Conservation (phyloP, 2,329 filamentous ascomycete species). For the Penicillium janthinellum region DNA sequence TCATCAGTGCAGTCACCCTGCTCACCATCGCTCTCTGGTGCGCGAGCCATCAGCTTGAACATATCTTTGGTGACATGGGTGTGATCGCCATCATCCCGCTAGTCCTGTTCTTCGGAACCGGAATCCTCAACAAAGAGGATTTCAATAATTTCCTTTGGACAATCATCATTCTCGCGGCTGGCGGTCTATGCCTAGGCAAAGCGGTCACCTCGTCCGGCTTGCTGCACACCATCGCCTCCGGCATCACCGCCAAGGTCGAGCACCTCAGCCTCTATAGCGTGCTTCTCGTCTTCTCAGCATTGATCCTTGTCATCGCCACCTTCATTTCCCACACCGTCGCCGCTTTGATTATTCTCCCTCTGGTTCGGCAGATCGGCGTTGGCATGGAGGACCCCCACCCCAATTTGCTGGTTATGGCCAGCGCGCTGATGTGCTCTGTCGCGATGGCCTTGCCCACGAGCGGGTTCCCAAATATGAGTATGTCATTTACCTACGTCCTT, state of each 20-base stretch:
- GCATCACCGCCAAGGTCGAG: slow-evolving; percentile 73
- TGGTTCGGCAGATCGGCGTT: slow-evolving; percentile 82
- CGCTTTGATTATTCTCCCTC: slow-evolving; percentile 87
- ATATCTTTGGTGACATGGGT: slow-evolving; percentile 94
- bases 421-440: slow-evolving; percentile 95
- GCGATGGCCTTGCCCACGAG: slow-evolving; percentile 95
- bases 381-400: slow-evolving; percentile 88
- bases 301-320: slow-evolving; percentile 91
- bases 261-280: slow-evolving; percentile 83
- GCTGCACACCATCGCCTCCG: slow-evolving; percentile 79
- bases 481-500: slow-evolving; percentile 47
- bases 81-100: slow-evolving; percentile 96
- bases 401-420: slow-evolving; percentile 92
- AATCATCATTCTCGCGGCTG: slow-evolving; percentile 96
- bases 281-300: slow-evolving; percentile 76
- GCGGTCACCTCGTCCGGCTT: slow-evolving; percentile 92
- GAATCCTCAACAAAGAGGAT: slow-evolving; percentile 95
- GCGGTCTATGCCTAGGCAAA: slow-evolving; percentile 88
- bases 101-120: slow-evolving; percentile 93
- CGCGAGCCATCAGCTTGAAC: slow-evolving; percentile 82
- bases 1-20: slow-evolving; percentile 82
- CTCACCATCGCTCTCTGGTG: slow-evolving; percentile 91
- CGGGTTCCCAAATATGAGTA: slow-evolving; percentile 99
- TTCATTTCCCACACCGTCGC: slow-evolving; percentile 98
- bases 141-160: slow-evolving; percentile 99